Percentiles rank a stretch among this genome's conserved stretches.
These are phyloP conservation scores for Bullera alba DNA, from an alignment of 768 basidiomycete species.

Conservation along the genomic window DNA sequence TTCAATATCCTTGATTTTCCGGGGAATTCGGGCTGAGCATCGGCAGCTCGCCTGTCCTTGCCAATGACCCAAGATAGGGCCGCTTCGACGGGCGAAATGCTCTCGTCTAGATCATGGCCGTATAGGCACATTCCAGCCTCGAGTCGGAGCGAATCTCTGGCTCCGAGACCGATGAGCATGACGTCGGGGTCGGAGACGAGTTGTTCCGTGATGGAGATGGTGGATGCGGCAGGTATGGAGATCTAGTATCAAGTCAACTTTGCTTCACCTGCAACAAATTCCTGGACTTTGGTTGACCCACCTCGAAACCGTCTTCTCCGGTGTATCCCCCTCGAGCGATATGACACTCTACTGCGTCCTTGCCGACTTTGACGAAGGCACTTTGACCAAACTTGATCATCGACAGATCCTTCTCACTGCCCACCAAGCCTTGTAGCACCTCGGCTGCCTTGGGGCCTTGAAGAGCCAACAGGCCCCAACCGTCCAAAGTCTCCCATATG, in stretches of 20 bases:
- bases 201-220: constrained; percentile 61
- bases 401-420: constrained; percentile 57
- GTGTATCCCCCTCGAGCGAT: constrained; percentile 94
- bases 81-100: constrained; percentile 79
- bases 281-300: constrained; percentile 40
- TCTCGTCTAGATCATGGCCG: constrained; percentile 86
- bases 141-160: constrained; percentile 84
- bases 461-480: constrained; percentile 80
- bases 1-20: constrained; percentile 54
- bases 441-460: constrained; percentile 83
- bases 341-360: constrained; percentile 68
- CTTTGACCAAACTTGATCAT: constrained; percentile 77
- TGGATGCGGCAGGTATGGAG: constrained; percentile 73
- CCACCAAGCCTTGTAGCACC: constrained; percentile 69
- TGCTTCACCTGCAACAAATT: not conserved
- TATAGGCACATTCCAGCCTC: constrained; percentile 98
- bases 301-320: constrained; percentile 98
- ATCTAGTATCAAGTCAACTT: constrained; percentile 50
- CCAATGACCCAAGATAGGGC: constrained; percentile 90
- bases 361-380: constrained; percentile 62
- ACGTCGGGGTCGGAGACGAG: constrained; percentile 61
- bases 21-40: constrained; percentile 44
- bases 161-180: constrained; percentile 80
- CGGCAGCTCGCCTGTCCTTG: constrained; percentile 69
- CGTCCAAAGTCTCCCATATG: constrained; percentile 70